Percentiles rank a stretch among this genome's conserved stretches.
Evolutionary conservation across 2,329 filamentous ascomycete species (phyloP).

Genomic region (Chaetomium sp.): DNA sequence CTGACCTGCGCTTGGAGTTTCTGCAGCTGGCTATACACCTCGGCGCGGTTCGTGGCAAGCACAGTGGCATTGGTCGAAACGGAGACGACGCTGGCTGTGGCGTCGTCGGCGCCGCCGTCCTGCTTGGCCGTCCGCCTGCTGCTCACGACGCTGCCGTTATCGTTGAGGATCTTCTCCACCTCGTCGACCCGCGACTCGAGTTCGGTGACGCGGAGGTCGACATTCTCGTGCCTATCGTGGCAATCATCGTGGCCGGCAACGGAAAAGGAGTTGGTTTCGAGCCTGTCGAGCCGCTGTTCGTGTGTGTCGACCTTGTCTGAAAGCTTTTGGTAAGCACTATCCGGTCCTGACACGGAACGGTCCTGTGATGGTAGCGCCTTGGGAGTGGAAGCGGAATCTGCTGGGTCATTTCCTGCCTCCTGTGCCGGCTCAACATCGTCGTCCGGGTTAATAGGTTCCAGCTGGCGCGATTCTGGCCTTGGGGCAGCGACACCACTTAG

Average conservation of each 20-base stretch:
- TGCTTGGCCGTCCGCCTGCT: constrained; percentile 42
- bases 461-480: constrained; percentile 18
- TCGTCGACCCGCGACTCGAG: constrained; percentile 66
- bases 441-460: constrained; percentile 10
- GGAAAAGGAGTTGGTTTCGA: constrained; percentile 72
- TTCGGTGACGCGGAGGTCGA: constrained; percentile 69
- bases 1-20: constrained; percentile 53
- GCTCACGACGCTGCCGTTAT: constrained; percentile 46
- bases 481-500: constrained; percentile 46
- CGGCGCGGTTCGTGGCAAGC: constrained; percentile 46
- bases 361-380: constrained; percentile 24
- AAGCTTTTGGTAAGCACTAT: constrained; percentile 47
- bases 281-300: constrained; percentile 64
- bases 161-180: constrained; percentile 56
- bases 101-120: constrained; percentile 46
- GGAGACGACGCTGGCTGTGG: constrained; percentile 51
- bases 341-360: constrained; percentile 9
- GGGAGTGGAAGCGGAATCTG: constrained; percentile 16
- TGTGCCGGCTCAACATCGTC: constrained; percentile 11
- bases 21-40: constrained; percentile 55
- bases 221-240: constrained; percentile 65
- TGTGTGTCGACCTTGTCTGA: constrained; percentile 60
- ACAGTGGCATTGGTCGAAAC: constrained; percentile 48
- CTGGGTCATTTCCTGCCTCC: constrained; percentile 7
- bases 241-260: constrained; percentile 68